Evolutionary conservation across 2,329 filamentous ascomycete species (phyloP).

Genomic region (Paraconiothyrium sp.): DNA sequence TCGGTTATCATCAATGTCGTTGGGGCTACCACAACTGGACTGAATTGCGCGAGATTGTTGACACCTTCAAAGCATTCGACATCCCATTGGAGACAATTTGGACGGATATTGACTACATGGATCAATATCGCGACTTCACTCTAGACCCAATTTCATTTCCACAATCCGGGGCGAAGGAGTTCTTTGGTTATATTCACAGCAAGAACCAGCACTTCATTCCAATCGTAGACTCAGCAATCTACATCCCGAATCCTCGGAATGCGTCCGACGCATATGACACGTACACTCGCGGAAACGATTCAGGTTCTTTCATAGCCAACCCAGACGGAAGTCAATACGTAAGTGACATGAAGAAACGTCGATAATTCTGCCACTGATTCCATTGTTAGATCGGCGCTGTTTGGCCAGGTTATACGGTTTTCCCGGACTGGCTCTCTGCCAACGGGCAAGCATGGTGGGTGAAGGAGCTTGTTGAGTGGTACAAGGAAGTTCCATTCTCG

Average conservation of each 20-base stretch:
- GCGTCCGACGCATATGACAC: slow-evolving; percentile 65
- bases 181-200: slow-evolving; percentile 63
- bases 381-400: slow-evolving; percentile 58
- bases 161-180: slow-evolving; percentile 59
- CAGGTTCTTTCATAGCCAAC: slow-evolving; percentile 62
- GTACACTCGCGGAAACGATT: slow-evolving; percentile 61
- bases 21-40: slow-evolving; percentile 84
- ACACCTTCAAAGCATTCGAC: slow-evolving; percentile 62
- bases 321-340: slow-evolving; percentile 63
- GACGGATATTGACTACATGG: slow-evolving; percentile 56
- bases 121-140: slow-evolving; percentile 64
- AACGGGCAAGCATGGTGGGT: slow-evolving; percentile 69
- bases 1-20: slow-evolving; percentile 84
- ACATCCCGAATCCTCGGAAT: slow-evolving; percentile 76
- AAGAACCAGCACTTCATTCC: slow-evolving; percentile 68
- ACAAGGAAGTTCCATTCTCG: slow-evolving; percentile 64
- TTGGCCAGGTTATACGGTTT: slow-evolving; percentile 69
- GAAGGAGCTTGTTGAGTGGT: slow-evolving; percentile 61
- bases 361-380: not conserved
- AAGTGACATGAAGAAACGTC: not conserved
- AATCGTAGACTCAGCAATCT: slow-evolving; percentile 72
- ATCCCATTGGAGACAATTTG: slow-evolving; percentile 63
- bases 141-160: slow-evolving; percentile 64
- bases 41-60: slow-evolving; percentile 66
- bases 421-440: slow-evolving; percentile 68